phyloP scores from a whole-genome alignment of 2,329 filamentous ascomycete genomes.

The Phoma sp. region DNA sequence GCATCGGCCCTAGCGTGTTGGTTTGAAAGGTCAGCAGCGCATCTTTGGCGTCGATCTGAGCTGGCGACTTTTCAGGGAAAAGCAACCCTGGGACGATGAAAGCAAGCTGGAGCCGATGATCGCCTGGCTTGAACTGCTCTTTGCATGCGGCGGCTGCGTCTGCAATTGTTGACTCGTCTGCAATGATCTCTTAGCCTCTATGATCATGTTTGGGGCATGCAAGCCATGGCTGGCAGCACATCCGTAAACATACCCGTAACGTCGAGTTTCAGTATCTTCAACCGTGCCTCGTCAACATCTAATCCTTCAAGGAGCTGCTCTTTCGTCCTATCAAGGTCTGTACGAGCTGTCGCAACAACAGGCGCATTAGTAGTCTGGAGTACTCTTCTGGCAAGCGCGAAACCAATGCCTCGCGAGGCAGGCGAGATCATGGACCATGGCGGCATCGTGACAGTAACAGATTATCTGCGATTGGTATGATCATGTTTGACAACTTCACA shows the following conservation, averaged over 20 bases:
- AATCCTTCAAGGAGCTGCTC: conserved; percentile 59
- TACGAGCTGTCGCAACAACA: conserved; percentile 66
- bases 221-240: neutral
- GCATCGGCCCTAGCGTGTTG: conserved; percentile 75
- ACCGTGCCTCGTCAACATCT: conserved; percentile 53
- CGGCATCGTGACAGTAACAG: conserved; percentile 41
- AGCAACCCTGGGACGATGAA: conserved; percentile 76
- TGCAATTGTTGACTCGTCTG: conserved; percentile 68
- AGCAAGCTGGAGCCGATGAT: conserved; percentile 68
- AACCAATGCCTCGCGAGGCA: conserved; percentile 68
- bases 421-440: conserved; percentile 63
- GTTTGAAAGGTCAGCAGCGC: conserved; percentile 74
- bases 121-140: conserved; percentile 57
- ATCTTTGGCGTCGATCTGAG: conserved; percentile 65
- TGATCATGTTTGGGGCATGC: no score
- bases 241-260: conserved; percentile 57
- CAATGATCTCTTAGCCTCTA: no score
- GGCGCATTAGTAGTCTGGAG: conserved; percentile 64
- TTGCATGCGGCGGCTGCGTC: conserved; percentile 62
- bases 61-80: conserved; percentile 73
- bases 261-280: conserved; percentile 62
- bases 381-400: conserved; percentile 65
- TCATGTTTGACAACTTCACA: conserved; percentile 15
- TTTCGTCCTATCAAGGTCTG: conserved; percentile 57
- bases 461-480: neutral